phyloP scores from a whole-genome alignment of 176 grass and related monocot genomes.

The Lolium multiflorum region DNA sequence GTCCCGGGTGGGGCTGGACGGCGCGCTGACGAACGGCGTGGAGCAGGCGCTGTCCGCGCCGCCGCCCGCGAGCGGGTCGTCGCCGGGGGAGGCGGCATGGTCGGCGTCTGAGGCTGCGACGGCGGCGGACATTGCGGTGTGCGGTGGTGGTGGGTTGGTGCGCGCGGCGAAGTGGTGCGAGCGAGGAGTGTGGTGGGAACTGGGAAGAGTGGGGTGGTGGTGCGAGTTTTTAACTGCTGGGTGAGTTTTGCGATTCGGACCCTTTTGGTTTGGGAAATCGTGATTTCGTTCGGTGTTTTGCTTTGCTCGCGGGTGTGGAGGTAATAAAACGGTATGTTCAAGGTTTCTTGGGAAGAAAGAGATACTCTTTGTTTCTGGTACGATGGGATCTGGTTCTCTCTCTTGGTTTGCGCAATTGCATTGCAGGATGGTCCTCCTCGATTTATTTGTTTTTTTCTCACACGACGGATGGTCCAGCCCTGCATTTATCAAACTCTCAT shows the following conservation, averaged over 20 bases:
- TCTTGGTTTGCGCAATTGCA: slow-evolving; percentile 29
- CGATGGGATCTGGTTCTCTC: slow-evolving; percentile 37
- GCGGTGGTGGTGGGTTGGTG: slow-evolving; percentile 7
- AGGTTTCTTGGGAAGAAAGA: not conserved
- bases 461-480: not conserved
- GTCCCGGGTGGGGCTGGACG: slow-evolving; percentile 65
- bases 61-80: not conserved
- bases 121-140: not conserved
- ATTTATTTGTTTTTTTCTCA: not conserved
- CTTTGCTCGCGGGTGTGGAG: fast-evolving
- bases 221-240: slow-evolving; percentile 30
- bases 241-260: not conserved
- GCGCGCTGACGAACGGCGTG: slow-evolving; percentile 70
- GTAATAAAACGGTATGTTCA: fast-evolving
- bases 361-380: not conserved
- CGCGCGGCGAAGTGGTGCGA: not conserved
- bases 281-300: fast-evolving
- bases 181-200: slow-evolving; percentile 1
- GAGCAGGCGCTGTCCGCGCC: slow-evolving; percentile 62
- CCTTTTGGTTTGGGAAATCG: fast-evolving
- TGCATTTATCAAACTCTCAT: not conserved
- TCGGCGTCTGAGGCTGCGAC: not conserved
- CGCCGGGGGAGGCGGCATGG: not conserved
- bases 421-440: not conserved
- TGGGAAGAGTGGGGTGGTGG: not conserved